Evolutionary conservation across 2,329 filamentous ascomycete species (phyloP), one percentile per base, ranked within the genome.

Genomic region (Lasiodiplodia gonubiensis): DNA sequence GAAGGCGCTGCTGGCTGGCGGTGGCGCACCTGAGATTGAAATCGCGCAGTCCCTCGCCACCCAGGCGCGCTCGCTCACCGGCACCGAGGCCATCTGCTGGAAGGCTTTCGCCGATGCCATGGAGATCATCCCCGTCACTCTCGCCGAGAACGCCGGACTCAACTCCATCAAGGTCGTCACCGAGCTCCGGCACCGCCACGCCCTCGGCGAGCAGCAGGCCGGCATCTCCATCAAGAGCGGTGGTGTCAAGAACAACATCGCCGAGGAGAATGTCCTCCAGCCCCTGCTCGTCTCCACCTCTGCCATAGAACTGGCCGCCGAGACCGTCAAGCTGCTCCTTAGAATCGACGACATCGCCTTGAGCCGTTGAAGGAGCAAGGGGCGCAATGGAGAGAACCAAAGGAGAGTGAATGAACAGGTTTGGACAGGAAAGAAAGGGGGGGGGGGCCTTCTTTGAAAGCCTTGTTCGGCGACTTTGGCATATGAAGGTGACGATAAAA

Each of bases 131-230:
- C 95, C 96, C 16, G 97, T 94, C 39, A 99, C 95, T 1, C 85
- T 99, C 72, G 96, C 95, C 0, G 95, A 99, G 83, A 99, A 99
- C 74, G 95, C 95, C 0, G 95, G 95, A 60, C 85, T 99, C 70
- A 99, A 99, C 86, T 94, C 92, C 79, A 99, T 99, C 86, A 97
- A 96, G 84, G 95, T 99, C 33, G 95, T 99, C 55, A 99, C 95
- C 30, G 95, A 98, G 75, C 83, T 99, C 76, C 88, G 95, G 77
- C 93, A 97, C 82, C 89, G 94, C 75, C 95, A 99, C 81, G 95
- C 95, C 74, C 90, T 94, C 81, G 95, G 94, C 67, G 94, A 98
- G 86, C 91, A 90, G 84, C 97, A 96, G 75, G 95, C 96, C 1
- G 96, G 95, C 74, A 94, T 99, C 70, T 97, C 94, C 83, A 98